Evolutionary conservation across 2,329 filamentous ascomycete genomes (phyloP).

Genomic region (Colletotrichum sp.): DNA sequence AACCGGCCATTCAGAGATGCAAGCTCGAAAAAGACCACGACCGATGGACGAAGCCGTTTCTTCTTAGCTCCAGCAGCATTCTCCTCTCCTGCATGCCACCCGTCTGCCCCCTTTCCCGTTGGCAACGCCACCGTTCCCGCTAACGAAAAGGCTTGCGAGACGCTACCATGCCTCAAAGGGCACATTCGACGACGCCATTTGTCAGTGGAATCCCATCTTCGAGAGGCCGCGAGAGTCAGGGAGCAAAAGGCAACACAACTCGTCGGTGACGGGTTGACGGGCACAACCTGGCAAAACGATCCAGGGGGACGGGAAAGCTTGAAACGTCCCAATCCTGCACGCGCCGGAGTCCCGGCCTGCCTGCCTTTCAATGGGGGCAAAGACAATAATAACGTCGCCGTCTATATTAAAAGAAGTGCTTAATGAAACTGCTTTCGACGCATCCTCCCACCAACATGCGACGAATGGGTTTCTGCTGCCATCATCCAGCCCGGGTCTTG

Average conservation of each 20-base stretch:
- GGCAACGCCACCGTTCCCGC: background rate
- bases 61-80: background rate
- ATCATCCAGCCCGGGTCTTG: background rate
- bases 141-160: background rate
- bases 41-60: background rate
- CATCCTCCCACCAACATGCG: constrained; percentile 7
- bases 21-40: background rate
- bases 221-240: background rate
- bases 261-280: background rate
- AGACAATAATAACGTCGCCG: background rate
- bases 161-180: background rate
- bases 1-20: background rate
- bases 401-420: background rate
- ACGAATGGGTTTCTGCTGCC: background rate
- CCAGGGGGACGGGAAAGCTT: background rate
- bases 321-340: constrained; percentile 3
- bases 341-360: background rate
- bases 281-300: background rate
- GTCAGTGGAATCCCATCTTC: background rate
- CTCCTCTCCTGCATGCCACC: background rate
- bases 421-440: constrained; percentile 7
- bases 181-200: background rate
- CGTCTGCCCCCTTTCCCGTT: background rate
- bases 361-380: background rate
- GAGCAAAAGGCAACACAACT: background rate